Evolutionary conservation across 768 basidiomycete species (phyloP), one percentile per base, ranked within the genome.

Genomic region (Gautieria morchelliformis): DNA sequence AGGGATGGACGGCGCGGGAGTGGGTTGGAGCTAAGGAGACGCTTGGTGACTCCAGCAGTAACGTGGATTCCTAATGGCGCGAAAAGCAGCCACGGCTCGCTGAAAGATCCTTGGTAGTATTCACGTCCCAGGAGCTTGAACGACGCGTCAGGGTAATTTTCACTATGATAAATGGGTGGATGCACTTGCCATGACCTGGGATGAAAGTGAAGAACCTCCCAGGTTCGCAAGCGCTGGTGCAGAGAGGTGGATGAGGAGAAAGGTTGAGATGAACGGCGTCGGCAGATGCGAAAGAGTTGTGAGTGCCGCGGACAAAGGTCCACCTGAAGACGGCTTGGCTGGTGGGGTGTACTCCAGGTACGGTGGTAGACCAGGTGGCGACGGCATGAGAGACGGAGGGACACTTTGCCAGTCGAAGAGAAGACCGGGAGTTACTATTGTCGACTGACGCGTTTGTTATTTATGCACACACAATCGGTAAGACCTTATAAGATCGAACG

Each of bases 171-270:
- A 50, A 32, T 15, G 32, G 14, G 37, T 51, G 27, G 14, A 47
- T 3, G 4, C 47, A 70, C 81, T 58, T 58, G 89, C 91, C 87
- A 93, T 84, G 47, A 81, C 78, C 64, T 81, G 81, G 4, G 88
- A 90, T 8, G 89, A 77, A 15, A 83, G 65, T 10, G 71, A 73
- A 1, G 84, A 79, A 0, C 89, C 89, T 5, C 87, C 90, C 0
- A 90, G 44, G 56, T 76, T 85, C 3, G 89, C 89, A 3, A 84
- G 68, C 1, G 78, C 70, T 3, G 92, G 92, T 2, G 89, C 85
- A 0, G 83, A 76, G 12, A 94, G 74, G 65, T 94, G 92, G n/a
- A 93, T 77, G 22, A 83, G 69, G 4, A 92, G 71, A 64, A 93
- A 93, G 0, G 82, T 82, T 10, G 81, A 73, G 40, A 93, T 83